phyloP scores from a whole-genome alignment of 495 filamentous ascomycete species.

The Penicillium goetzii region DNA sequence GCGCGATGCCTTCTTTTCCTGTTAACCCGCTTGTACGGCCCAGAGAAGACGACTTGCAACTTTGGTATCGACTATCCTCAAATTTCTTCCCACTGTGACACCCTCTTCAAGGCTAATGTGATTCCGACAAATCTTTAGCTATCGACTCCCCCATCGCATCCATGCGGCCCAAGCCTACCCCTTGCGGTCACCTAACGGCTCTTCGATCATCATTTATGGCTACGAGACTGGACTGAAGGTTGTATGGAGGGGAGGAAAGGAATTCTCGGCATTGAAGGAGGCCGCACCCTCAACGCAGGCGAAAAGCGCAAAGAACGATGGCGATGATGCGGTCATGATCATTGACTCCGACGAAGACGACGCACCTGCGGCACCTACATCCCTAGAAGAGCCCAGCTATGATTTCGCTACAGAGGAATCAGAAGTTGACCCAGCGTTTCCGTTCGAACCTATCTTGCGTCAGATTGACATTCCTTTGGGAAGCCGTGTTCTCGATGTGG shows the following conservation, averaged over 20 bases:
- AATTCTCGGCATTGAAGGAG: slow-evolving; percentile 55
- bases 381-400: slow-evolving; percentile 44
- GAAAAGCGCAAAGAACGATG: slow-evolving; percentile 40
- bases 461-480: slow-evolving; percentile 70
- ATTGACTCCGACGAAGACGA: slow-evolving; percentile 81
- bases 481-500: slow-evolving; percentile 61
- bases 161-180: slow-evolving; percentile 77
- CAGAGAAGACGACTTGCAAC: slow-evolving; percentile 53
- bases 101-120: slow-evolving; percentile 5
- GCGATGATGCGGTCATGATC: slow-evolving; percentile 69
- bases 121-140: slow-evolving; percentile 53
- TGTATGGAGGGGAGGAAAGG: slow-evolving; percentile 78
- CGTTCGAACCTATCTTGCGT: slow-evolving; percentile 61
- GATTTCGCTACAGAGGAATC: slow-evolving; percentile 62
- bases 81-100: neutral
- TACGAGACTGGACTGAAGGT: slow-evolving; percentile 77
- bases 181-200: slow-evolving; percentile 77
- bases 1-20: slow-evolving; percentile 46
- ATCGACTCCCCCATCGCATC: slow-evolving; percentile 74
- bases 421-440: slow-evolving; percentile 59
- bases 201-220: slow-evolving; percentile 80
- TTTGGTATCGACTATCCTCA: slow-evolving; percentile 45
- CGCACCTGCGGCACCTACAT: slow-evolving; percentile 41
- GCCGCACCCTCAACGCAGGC: slow-evolving; percentile 26
- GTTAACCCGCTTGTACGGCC: slow-evolving; percentile 42